phyloP scores from a whole-genome alignment of 179 eudicot species.

The Patellifolia procumbens region DNA sequence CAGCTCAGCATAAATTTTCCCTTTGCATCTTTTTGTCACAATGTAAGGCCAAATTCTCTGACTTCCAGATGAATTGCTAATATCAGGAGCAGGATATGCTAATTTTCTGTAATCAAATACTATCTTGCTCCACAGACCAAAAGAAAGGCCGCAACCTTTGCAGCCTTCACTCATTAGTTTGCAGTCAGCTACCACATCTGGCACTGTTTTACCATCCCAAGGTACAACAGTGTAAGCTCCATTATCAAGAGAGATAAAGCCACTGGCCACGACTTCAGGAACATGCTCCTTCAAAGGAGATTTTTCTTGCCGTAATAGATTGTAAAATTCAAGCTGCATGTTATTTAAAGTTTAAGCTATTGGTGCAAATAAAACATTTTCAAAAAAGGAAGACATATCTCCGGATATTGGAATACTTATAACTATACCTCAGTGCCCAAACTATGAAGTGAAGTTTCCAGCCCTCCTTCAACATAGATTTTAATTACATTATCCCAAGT shows the following conservation, averaged over 20 bases:
- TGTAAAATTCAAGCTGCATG: constrained; percentile 83
- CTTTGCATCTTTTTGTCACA: constrained; percentile 74
- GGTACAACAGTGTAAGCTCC: constrained; percentile 59
- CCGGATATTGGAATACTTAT: neutral
- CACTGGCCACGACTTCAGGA: constrained; percentile 82
- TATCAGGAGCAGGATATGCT: constrained; percentile 35
- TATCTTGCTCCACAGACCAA: constrained; percentile 74
- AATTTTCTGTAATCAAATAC: constrained; percentile 51
- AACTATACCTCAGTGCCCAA: constrained; percentile 83
- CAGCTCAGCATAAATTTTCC: constrained; percentile 79
- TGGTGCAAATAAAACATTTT: neutral
- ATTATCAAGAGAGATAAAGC: constrained; percentile 62
- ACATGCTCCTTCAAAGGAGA: constrained; percentile 65
- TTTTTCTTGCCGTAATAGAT: constrained; percentile 47
- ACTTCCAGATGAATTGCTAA: constrained; percentile 35
- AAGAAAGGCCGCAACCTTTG: constrained; percentile 42
- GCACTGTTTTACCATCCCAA: constrained; percentile 85
- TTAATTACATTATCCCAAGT: constrained; percentile 68
- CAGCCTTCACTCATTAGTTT: constrained; percentile 29
- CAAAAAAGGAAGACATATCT: constrained; percentile 1
- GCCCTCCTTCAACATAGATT: constrained; percentile 84
- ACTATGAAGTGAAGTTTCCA: constrained; percentile 73
- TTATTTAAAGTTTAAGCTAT: constrained; percentile 17
- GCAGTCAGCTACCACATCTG: constrained; percentile 50
- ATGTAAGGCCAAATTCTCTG: constrained; percentile 79